Conservation (phyloP, 83 land plant genomes). For the Thuja plicata region DNA sequence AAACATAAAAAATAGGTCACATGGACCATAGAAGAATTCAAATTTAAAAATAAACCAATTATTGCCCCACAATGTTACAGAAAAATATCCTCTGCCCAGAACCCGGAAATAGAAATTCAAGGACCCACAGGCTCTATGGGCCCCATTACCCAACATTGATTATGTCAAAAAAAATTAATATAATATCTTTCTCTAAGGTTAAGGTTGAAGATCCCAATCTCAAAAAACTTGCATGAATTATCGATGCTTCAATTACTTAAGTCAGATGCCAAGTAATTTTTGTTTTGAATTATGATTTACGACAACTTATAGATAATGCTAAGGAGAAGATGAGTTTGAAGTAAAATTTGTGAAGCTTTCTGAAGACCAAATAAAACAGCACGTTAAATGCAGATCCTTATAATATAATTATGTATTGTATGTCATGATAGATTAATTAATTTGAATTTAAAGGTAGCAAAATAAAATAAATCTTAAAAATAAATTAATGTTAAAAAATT, state of each 20-base stretch:
- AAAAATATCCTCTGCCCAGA: too few relatives aligned
- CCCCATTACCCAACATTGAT: not conserved
- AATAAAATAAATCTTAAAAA: too few relatives aligned
- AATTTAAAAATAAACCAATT: too few relatives aligned
- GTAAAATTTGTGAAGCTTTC: slow-evolving; percentile 95
- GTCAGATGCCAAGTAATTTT: not conserved
- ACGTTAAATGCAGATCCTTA: slow-evolving; percentile 95
- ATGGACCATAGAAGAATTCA: too few relatives aligned
- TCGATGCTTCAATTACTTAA: not conserved
- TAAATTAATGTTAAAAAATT: too few relatives aligned
- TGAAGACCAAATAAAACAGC: slow-evolving; percentile 85
- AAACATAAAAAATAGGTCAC: too few relatives aligned
- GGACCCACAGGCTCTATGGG: too few relatives aligned
- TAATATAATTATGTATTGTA: too few relatives aligned
- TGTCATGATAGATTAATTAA: too few relatives aligned
- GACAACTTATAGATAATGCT: slow-evolving; percentile 75
- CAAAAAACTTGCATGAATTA: not conserved
- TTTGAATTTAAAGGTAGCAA: too few relatives aligned
- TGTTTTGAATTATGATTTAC: not conserved
- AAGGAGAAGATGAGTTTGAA: slow-evolving; percentile 97
- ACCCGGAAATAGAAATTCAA: too few relatives aligned
- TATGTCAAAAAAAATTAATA: not conserved
- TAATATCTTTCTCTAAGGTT: not conserved
- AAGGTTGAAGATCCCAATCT: not conserved
- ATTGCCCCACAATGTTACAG: too few relatives aligned